Evolutionary conservation across 176 grass and related monocot species (phyloP).

Genomic region (Aegilops umbellulata): DNA sequence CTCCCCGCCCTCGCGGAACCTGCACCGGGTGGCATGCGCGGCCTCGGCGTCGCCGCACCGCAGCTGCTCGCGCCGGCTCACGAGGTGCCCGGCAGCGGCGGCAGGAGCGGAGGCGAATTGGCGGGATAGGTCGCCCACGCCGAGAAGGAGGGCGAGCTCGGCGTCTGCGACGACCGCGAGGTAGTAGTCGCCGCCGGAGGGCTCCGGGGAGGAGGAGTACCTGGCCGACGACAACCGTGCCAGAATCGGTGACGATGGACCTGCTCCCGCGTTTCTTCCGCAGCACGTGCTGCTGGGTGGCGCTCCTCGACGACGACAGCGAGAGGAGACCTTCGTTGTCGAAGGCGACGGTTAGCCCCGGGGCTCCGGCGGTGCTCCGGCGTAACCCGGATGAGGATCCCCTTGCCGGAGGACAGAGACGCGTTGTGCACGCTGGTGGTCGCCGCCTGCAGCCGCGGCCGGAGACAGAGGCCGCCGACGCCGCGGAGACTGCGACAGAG

Average conservation of each 20-base stretch:
- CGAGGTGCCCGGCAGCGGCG: constrained; percentile 8
- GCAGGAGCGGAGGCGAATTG: constrained; percentile 26
- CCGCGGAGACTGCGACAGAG: constrained; percentile 44
- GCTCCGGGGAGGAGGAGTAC: constrained; percentile 48
- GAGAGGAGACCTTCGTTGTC: constrained; percentile 36
- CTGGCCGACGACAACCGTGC: constrained; percentile 50
- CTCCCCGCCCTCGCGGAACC: constrained; percentile 56
- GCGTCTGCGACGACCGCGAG: constrained; percentile 59
- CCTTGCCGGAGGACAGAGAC: constrained; percentile 42
- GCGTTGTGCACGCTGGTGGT: constrained; percentile 58
- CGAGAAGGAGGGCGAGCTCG: constrained; percentile 64
- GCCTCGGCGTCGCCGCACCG: constrained; percentile 13
- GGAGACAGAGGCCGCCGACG: constrained; percentile 21
- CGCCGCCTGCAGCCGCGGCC: constrained; percentile 41
- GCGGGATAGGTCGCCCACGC: constrained; percentile 42
- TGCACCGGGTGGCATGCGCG: constrained; percentile 49
- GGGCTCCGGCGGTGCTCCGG: constrained; percentile 25
- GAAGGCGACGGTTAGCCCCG: constrained; percentile 45
- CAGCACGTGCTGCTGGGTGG: constrained; percentile 32
- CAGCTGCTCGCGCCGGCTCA: constrained; percentile 63
- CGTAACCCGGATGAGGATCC: constrained; percentile 49
- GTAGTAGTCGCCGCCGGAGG: constrained; percentile 49
- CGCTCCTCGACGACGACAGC: neutral
- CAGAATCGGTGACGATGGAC: constrained; percentile 38
- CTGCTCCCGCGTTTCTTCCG: constrained; percentile 54